These are phyloP conservation scores for Corymbia calophylla DNA, from an alignment of 441 rosid species.

Conservation along the genomic window DNA sequence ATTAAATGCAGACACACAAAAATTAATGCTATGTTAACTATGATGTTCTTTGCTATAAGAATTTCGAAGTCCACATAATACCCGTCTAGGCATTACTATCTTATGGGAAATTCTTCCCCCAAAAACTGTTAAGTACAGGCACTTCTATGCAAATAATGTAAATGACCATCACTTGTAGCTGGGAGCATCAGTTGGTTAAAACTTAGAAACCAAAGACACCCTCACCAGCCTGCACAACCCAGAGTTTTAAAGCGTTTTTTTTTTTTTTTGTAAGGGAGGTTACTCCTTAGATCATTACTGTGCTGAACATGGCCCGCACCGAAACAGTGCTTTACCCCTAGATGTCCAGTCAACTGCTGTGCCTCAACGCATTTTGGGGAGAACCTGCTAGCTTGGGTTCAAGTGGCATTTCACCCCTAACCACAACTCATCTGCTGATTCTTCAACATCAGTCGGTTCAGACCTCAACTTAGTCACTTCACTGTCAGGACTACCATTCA, in stretches of 20 bases:
- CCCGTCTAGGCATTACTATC: background rate
- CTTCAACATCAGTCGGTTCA: too few species aligned
- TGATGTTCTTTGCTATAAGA: background rate
- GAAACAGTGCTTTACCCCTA: too few species aligned
- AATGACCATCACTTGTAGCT: background rate
- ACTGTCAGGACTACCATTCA: background rate
- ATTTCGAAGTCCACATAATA: background rate
- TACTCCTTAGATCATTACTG: background rate
- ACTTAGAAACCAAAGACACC: background rate
- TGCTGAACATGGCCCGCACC: background rate
- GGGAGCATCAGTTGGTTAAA: background rate
- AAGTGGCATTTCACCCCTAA: too few species aligned
- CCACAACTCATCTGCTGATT: too few species aligned
- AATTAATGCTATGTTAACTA: background rate
- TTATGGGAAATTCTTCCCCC: background rate
- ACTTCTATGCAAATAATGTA: background rate
- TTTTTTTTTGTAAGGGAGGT: background rate
- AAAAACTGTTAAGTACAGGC: background rate
- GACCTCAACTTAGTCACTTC: background rate
- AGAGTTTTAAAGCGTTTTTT: background rate
- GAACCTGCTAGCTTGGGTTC: too few species aligned
- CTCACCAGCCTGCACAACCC: background rate
- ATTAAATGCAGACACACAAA: background rate
- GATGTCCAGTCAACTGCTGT: too few species aligned
- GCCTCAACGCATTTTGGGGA: too few species aligned